Percentiles rank a stretch among this genome's conserved stretches.
These are phyloP conservation scores for Quercus variabilis DNA, from an alignment of 306 rosid species.

Conservation along the genomic window DNA sequence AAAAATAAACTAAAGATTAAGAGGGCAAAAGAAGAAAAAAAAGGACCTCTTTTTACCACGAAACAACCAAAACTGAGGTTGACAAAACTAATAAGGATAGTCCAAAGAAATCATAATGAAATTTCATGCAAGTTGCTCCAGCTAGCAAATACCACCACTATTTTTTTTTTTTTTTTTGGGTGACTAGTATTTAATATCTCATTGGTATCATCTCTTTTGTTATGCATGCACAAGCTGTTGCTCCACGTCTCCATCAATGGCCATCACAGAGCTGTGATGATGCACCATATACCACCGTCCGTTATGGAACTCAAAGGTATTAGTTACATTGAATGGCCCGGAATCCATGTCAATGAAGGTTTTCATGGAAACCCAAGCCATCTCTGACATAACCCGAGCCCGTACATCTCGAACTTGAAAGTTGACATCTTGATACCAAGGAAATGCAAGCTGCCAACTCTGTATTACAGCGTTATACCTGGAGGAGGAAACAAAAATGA, in stretches of 20 bases:
- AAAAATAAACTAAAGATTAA: not conserved
- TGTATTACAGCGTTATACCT: slow-evolving; percentile 78
- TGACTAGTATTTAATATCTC: slow-evolving; percentile 52
- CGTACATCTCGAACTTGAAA: slow-evolving; percentile 87
- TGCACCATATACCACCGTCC: slow-evolving; percentile 96
- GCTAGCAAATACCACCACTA: slow-evolving; percentile 39
- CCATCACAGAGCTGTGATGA: slow-evolving; percentile 89
- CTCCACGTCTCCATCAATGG: slow-evolving; percentile 53
- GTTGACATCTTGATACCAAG: slow-evolving; percentile 88
- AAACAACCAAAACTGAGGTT: slow-evolving; percentile 56
- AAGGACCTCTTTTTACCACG: slow-evolving; percentile 13
- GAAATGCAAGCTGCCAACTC: slow-evolving; percentile 85
- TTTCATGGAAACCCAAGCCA: slow-evolving; percentile 99
- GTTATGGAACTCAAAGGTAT: slow-evolving; percentile 68
- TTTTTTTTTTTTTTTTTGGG: slow-evolving; percentile 13
- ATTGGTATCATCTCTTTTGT: slow-evolving; percentile 21
- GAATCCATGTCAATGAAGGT: slow-evolving; percentile 69
- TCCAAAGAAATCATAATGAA: slow-evolving; percentile 40
- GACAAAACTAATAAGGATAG: slow-evolving; percentile 41
- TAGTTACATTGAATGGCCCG: slow-evolving; percentile 80
- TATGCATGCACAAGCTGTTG: slow-evolving; percentile 68
- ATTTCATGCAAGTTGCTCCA: slow-evolving; percentile 54
- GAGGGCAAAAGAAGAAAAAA: not conserved
- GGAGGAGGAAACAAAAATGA: slow-evolving; percentile 24
- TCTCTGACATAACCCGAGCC: slow-evolving; percentile 74